Evolutionary conservation across 345 rosid species (phyloP).

Genomic region (Acer negundo): DNA sequence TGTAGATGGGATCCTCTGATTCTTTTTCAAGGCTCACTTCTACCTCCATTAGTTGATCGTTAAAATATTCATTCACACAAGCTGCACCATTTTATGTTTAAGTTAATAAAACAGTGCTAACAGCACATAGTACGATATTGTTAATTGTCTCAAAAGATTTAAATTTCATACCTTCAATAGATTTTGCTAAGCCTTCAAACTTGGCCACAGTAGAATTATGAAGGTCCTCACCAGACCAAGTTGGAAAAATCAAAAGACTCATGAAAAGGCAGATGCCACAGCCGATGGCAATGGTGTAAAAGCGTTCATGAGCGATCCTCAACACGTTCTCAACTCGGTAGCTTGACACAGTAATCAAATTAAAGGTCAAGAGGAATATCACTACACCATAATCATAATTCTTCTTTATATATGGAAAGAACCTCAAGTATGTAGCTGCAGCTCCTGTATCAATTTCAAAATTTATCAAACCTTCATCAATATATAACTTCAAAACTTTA

Average conservation of each 20-base stretch:
- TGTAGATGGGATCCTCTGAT: slow-evolving; percentile 61
- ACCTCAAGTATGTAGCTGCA: slow-evolving; percentile 71
- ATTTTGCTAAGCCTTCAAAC: slow-evolving; percentile 74
- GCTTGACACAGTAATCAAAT: slow-evolving; percentile 80
- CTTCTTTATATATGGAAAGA: slow-evolving; percentile 80
- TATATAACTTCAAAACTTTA: not conserved
- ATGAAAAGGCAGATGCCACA: slow-evolving; percentile 77
- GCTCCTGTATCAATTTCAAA: slow-evolving; percentile 47
- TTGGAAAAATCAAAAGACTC: slow-evolving; percentile 71
- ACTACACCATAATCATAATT: slow-evolving; percentile 87
- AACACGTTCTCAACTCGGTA: slow-evolving; percentile 62
- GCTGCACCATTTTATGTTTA: slow-evolving; percentile 37
- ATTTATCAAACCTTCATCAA: not conserved
- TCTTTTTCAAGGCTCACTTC: slow-evolving; percentile 28
- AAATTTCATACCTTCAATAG: slow-evolving; percentile 57
- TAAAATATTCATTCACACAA: slow-evolving; percentile 71
- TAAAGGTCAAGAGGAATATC: slow-evolving; percentile 83
- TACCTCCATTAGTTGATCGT: slow-evolving; percentile 25
- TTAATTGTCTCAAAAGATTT: too few relatives aligned
- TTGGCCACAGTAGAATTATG: slow-evolving; percentile 67
- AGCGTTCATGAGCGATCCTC: slow-evolving; percentile 62
- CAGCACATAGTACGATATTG: too few relatives aligned
- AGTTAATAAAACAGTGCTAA: too few relatives aligned
- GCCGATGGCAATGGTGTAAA: slow-evolving; percentile 73
- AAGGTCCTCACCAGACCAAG: slow-evolving; percentile 90